Evolutionary conservation across 2,329 filamentous ascomycete species (phyloP).

Genomic region (Cadophora sp.): DNA sequence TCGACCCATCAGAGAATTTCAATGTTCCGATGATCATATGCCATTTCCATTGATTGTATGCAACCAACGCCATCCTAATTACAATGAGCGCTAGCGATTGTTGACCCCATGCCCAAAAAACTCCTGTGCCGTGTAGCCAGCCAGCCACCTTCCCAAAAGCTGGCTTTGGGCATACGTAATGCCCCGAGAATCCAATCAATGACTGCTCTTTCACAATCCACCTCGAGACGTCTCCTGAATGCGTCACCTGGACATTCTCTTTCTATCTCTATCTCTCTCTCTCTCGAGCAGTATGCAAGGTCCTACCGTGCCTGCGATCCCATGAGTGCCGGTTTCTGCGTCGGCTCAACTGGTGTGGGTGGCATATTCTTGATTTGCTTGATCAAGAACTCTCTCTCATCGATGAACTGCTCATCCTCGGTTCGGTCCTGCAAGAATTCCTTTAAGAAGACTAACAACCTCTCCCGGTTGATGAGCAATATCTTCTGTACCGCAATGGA

Average conservation of each 20-base stretch:
- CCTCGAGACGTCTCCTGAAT: not conserved
- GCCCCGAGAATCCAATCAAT: not conserved
- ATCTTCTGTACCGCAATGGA: conserved; percentile 96
- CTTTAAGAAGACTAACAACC: conserved; percentile 85
- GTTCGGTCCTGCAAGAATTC: conserved; percentile 93
- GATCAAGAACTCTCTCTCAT: conserved; percentile 96
- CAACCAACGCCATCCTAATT: conserved; percentile 33
- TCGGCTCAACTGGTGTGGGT: conserved; percentile 56
- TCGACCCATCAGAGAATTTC: not conserved
- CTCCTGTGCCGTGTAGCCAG: conserved; percentile 33
- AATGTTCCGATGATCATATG: not conserved
- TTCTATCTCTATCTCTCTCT: not conserved
- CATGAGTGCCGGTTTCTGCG: conserved; percentile 45
- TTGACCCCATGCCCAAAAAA: conserved; percentile 37
- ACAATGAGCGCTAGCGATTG: conserved; percentile 33
- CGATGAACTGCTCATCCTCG: conserved; percentile 97
- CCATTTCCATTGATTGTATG: conserved; percentile 25
- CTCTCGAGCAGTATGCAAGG: not conserved
- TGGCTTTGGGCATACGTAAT: not conserved
- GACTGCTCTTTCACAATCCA: not conserved
- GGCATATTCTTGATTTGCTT: conserved; percentile 85
- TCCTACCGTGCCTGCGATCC: conserved; percentile 39
- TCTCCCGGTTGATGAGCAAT: conserved; percentile 93
- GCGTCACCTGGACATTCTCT: not conserved
- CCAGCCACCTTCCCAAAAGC: not conserved